These are phyloP conservation scores for Diaporthe destruens DNA, from an alignment of 2,329 filamentous ascomycete genomes.

Conservation along the genomic window DNA sequence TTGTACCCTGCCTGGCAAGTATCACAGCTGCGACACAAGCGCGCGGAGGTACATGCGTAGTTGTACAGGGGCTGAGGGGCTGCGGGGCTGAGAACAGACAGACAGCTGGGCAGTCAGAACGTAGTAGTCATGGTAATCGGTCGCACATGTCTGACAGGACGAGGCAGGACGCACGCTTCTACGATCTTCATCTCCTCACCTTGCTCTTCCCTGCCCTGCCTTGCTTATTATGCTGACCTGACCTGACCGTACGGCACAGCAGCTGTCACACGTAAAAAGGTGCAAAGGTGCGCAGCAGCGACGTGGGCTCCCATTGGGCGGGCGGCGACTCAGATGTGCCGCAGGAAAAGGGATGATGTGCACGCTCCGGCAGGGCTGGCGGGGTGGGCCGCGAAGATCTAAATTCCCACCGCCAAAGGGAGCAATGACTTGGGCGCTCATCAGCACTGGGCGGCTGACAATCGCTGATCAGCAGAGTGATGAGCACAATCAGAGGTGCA, in stretches of 20 bases:
- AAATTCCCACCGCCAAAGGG: conserved; percentile 36
- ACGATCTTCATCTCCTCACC: conserved; percentile 24
- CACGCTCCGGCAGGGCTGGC: conserved; percentile 21
- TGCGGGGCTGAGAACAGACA: neutral
- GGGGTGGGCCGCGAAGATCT: conserved; percentile 31
- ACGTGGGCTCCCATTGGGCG: conserved; percentile 7
- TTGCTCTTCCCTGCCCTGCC: neutral
- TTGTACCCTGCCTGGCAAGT: conserved; percentile 1
- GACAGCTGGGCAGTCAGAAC: too few species aligned
- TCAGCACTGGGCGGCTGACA: conserved; percentile 20
- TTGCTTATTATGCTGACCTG: too few species aligned
- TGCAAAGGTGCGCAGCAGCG: neutral
- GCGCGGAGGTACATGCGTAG: neutral
- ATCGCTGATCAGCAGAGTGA: conserved; percentile 25
- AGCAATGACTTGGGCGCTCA: conserved; percentile 20
- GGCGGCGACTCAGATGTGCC: conserved; percentile 28
- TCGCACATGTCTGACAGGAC: neutral
- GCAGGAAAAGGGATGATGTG: conserved; percentile 32
- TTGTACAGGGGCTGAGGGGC: conserved; percentile 1
- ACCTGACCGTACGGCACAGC: conserved; percentile 7
- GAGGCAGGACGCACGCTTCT: conserved; percentile 14
- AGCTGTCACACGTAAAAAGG: conserved; percentile 24
- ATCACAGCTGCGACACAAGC: neutral
- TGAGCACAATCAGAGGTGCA: conserved; percentile 28
- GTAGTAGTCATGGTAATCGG: too few species aligned